Percentiles rank a stretch among this genome's conserved stretches.
These are phyloP conservation scores for Diospyros lotus DNA, from an alignment of 148 eudicot genomes.

Conservation along the genomic window DNA sequence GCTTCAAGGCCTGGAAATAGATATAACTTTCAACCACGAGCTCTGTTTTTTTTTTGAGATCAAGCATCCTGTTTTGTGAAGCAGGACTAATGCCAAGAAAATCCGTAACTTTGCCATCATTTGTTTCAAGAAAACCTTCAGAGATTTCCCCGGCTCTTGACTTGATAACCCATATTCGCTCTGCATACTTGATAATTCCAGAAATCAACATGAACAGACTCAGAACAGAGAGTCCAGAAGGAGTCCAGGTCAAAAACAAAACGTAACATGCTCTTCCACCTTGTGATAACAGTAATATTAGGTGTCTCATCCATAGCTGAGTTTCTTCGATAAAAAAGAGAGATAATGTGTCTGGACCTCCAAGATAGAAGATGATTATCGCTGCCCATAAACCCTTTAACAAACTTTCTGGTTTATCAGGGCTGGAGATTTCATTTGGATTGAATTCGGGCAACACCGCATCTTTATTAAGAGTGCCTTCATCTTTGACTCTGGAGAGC, in stretches of 20 bases:
- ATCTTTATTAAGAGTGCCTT: no score
- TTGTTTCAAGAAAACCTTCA: not conserved
- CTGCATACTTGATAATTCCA: constrained; percentile 10
- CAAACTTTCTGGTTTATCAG: no score
- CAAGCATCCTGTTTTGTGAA: no score
- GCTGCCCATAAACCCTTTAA: constrained; percentile 11
- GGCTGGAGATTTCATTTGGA: no score
- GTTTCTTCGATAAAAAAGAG: not conserved
- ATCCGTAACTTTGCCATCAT: not conserved
- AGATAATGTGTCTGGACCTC: constrained; percentile 5
- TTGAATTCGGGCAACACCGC: no score
- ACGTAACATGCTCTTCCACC: constrained; percentile 6
- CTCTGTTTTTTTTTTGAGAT: not conserved
- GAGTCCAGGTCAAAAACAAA: not conserved
- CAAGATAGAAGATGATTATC: constrained; percentile 2
- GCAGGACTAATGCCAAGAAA: no score
- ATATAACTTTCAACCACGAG: not conserved
- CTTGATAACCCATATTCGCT: constrained; percentile 1
- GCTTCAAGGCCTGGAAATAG: not conserved
- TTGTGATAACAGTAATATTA: not conserved
- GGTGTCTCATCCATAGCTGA: constrained; percentile 3
- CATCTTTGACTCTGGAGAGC: constrained; percentile 1
- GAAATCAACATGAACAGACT: not conserved
- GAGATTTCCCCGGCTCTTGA: not conserved
- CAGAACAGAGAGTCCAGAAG: not conserved